Evolutionary conservation across 352 stramenopile genomes (phyloP).

Genomic region (Pythium vanterpoolii): DNA sequence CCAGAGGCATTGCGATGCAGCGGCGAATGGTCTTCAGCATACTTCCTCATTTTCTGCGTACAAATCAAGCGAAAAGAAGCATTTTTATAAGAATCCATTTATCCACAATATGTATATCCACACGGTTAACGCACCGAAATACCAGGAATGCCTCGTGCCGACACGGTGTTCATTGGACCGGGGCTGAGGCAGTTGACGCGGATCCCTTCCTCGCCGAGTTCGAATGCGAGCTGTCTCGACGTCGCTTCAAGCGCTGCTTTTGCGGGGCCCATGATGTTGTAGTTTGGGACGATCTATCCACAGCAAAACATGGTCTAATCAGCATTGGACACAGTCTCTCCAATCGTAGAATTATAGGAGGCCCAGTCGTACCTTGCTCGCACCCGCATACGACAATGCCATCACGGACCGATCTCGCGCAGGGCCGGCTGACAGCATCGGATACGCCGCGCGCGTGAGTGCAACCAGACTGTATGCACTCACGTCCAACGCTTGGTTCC

Average conservation of each 20-base stretch:
- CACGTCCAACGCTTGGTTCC: conserved; percentile 76
- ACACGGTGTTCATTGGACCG: conserved; percentile 89
- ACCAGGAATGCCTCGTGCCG: conserved; percentile 84
- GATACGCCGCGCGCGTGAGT: conserved; percentile 60
- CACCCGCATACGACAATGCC: conserved; percentile 85
- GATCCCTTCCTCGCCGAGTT: conserved; percentile 72
- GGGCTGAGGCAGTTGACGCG: conserved; percentile 90
- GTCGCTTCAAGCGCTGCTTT: conserved; percentile 89
- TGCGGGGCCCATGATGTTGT: conserved; percentile 91
- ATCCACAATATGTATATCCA: not conserved
- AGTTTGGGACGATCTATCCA: conserved; percentile 77
- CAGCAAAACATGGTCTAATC: not conserved
- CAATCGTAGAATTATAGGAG: not conserved
- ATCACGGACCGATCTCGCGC: conserved; percentile 71
- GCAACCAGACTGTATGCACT: conserved; percentile 91
- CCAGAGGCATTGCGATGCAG: conserved; percentile 68
- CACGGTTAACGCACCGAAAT: conserved; percentile 55
- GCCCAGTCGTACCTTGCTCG: conserved; percentile 36
- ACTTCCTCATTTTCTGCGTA: conserved; percentile 72
- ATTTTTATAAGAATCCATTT: not conserved
- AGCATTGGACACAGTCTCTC: not conserved
- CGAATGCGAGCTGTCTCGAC: conserved; percentile 76
- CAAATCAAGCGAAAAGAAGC: not conserved
- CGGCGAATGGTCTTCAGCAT: conserved; percentile 59
- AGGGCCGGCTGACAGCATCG: conserved; percentile 34